Percentiles rank a stretch among this genome's conserved stretches.
Conservation (phyloP, 164 flowering plant species). For the Paratinospora sagittata region DNA sequence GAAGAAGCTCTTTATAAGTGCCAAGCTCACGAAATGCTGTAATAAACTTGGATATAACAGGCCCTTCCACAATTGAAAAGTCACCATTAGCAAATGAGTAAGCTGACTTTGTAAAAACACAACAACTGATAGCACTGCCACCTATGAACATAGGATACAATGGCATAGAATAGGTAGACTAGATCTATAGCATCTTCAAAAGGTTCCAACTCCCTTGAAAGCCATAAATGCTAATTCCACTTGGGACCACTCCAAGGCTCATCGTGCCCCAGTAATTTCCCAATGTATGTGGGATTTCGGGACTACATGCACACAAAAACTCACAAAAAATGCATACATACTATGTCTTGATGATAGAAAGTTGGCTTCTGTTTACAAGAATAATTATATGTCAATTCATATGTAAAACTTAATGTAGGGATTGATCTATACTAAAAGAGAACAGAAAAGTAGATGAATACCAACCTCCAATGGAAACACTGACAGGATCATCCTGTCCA, state of each 20-base stretch:
- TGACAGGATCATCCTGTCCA: constrained; percentile 82
- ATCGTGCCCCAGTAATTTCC: too few relatives aligned
- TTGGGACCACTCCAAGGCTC: too few relatives aligned
- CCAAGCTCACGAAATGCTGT: constrained; percentile 78
- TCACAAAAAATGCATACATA: too few relatives aligned
- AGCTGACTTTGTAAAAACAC: background rate
- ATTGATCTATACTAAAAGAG: background rate
- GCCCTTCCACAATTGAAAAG: constrained; percentile 47
- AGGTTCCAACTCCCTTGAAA: background rate
- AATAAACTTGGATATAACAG: constrained; percentile 73
- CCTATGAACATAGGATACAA: background rate
- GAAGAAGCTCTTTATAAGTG: constrained; percentile 80
- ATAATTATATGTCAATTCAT: background rate
- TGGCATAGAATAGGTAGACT: background rate
- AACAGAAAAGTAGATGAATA: constrained; percentile 6
- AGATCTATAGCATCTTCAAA: background rate
- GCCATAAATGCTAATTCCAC: too few relatives aligned
- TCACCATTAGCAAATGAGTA: background rate
- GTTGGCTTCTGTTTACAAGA: background rate
- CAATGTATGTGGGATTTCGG: too few relatives aligned
- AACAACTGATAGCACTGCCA: background rate
- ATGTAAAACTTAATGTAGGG: background rate
- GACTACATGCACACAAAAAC: too few relatives aligned
- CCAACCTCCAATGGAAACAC: constrained; percentile 89
- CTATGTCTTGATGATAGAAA: background rate